Conservation (phyloP, 768 basidiomycete genomes). For the Multifurca ochricompacta region DNA sequence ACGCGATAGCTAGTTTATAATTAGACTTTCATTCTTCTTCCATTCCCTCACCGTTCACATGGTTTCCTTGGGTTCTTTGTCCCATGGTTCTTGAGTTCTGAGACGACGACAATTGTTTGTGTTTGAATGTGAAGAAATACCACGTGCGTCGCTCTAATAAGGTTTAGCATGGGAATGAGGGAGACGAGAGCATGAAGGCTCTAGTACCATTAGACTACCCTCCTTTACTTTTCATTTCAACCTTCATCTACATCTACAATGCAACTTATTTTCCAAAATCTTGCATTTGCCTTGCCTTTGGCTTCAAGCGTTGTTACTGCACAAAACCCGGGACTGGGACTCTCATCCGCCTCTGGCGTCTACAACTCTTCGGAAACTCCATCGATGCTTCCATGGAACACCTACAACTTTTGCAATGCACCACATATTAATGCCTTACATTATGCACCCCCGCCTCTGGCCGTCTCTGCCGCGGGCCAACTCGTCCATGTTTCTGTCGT, state of each 20-base stretch:
- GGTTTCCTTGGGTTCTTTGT: too few relatives aligned
- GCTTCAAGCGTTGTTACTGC: not conserved
- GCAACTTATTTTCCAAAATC: not conserved
- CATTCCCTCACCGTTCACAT: too few relatives aligned
- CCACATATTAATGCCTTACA: constrained; percentile 37
- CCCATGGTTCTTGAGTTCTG: too few relatives aligned
- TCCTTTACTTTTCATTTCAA: not conserved
- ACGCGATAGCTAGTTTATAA: not conserved
- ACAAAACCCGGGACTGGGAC: not conserved
- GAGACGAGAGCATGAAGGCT: too few relatives aligned
- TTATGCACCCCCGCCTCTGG: constrained; percentile 29
- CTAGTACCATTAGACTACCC: too few relatives aligned
- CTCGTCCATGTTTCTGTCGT: constrained; percentile 37
- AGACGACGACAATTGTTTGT: too few relatives aligned
- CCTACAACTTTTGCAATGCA: constrained; percentile 48
- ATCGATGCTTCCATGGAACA: constrained; percentile 36
- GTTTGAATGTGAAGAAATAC: too few relatives aligned
- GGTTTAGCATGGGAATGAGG: too few relatives aligned
- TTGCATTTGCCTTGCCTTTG: not conserved
- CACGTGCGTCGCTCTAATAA: not conserved
- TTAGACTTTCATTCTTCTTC: constrained; percentile 1
- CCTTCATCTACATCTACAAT: not conserved
- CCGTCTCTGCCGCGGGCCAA: constrained; percentile 23
- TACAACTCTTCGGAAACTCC: constrained; percentile 41
- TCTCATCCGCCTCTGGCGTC: constrained; percentile 28